A percentile compares a stretch with the other conserved stretches of the same genome.
Conservation (phyloP, 1,284 basidiomycete genomes). For the Ganoderma boninense region DNA sequence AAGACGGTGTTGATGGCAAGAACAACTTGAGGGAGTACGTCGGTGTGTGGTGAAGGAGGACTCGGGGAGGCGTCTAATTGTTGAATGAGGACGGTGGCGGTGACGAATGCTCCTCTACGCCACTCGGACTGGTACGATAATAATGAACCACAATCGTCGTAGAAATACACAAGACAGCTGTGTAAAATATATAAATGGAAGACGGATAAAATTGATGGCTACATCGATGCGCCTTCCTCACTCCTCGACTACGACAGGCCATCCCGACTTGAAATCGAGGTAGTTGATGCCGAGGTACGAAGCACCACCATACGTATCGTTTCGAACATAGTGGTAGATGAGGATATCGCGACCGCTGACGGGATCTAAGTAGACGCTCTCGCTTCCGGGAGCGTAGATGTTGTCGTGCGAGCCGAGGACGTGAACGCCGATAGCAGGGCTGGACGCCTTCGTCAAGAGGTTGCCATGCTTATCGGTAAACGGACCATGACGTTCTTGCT, state of each 20-base stretch:
- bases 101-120: background rate
- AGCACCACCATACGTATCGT: constrained; percentile 5
- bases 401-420: constrained; percentile 44
- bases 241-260: constrained; percentile 9
- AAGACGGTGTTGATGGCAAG: background rate
- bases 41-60: background rate
- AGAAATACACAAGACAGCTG: no score
- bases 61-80: background rate
- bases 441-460: constrained; percentile 30
- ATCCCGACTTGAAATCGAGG: constrained; percentile 16
- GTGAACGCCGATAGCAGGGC: constrained; percentile 34
- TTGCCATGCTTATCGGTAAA: constrained; percentile 39
- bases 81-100: background rate
- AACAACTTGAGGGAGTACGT: background rate
- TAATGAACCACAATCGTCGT: no score
- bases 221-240: background rate
- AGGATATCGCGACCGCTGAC: constrained; percentile 26
- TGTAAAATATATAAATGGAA: background rate
- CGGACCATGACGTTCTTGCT: constrained; percentile 38
- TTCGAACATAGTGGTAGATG: constrained; percentile 26
- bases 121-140: background rate
- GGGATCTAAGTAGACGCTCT: constrained; percentile 22
- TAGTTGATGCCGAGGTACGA: constrained; percentile 19
- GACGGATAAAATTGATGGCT: background rate
- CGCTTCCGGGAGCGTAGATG: constrained; percentile 44